Evolutionary conservation across 2,329 filamentous ascomycete species (phyloP), one percentile per base, ranked within the genome.

Genomic region (Metarhizium brunneum): DNA sequence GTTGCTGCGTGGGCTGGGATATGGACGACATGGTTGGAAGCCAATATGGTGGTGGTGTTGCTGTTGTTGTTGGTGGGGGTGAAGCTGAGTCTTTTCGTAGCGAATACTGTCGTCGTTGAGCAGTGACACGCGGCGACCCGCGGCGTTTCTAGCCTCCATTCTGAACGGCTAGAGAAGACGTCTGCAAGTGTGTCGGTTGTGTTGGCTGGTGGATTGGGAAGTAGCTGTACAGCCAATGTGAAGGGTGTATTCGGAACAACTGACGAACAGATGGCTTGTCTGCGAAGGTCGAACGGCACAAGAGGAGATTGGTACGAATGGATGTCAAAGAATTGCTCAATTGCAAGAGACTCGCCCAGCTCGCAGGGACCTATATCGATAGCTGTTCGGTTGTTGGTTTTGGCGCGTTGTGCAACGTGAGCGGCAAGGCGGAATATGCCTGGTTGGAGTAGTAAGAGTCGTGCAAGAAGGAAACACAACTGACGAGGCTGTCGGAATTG

Each of bases 61-160:
- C 65, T 10, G 61, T 45, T 66, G 54, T n/a, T 49, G 54, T 30
- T 54, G 38, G 13, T 42, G 65, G 56, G 56, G 67, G 63, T 56
- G 52, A 14, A 69, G 65, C 30, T 55, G 42, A 16, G 13, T 30
- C 47, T 54, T 61, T 48, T 57, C 52, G 18, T 48, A 48, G 25
- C 45, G 7, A 32, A 54, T 52, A 54, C 53, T 56, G 50, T 82
- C 79, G 60, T 84, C 80, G 66, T 84, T 84, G 43, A 85, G 72
- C 10, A 85, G 72, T 53, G 82, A 84, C 64, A 85, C 77, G 67
- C 76, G 72, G 61, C 79, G 78, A 62, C 82, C 82, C 47, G 76
- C 72, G 47, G 81, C 78, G 67, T 84, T 78, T 63, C 76, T 72
- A 53, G 74, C 77, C 58, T 82, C 75, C 79, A 84, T 83, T 60